These are phyloP conservation scores for Tolypocladium tropicale DNA, from an alignment of 2,329 filamentous ascomycete species.

Conservation along the genomic window DNA sequence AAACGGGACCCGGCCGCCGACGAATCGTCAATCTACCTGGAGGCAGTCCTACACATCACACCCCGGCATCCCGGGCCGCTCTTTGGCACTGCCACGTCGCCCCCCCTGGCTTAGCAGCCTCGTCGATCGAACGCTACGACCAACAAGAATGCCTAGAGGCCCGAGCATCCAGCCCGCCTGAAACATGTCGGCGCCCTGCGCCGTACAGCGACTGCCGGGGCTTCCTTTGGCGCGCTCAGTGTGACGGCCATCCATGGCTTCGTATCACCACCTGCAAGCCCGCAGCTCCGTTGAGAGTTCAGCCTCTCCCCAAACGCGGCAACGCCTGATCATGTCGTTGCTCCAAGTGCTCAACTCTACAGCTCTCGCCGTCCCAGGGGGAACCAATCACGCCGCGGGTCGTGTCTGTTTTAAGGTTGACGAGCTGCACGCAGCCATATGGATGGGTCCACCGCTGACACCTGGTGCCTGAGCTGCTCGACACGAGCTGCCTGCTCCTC, in stretches of 20 bases:
- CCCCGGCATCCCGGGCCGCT: too few species aligned
- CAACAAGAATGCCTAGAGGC: background rate
- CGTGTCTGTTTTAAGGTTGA: background rate
- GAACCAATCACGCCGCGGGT: background rate
- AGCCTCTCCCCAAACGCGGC: background rate
- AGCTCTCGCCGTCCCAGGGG: background rate
- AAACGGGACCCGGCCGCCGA: too few species aligned
- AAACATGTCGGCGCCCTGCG: background rate
- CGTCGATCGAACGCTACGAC: background rate
- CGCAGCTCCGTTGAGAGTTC: background rate
- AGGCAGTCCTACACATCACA: too few species aligned
- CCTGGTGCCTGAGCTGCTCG: constrained; percentile 1
- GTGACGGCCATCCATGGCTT: background rate
- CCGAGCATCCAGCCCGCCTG: background rate
- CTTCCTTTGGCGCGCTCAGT: background rate
- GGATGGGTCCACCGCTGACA: background rate
- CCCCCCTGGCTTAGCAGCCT: background rate
- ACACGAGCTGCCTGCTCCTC: background rate
- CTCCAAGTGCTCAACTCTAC: background rate
- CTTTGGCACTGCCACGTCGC: background rate
- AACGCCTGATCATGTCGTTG: background rate
- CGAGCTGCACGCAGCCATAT: background rate
- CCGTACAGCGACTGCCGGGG: background rate
- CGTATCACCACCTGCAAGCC: background rate
- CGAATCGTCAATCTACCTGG: too few species aligned